These are phyloP conservation scores for Suhomyces guaymorum DNA, from an alignment of 1,139 yeast species.

Conservation along the genomic window DNA sequence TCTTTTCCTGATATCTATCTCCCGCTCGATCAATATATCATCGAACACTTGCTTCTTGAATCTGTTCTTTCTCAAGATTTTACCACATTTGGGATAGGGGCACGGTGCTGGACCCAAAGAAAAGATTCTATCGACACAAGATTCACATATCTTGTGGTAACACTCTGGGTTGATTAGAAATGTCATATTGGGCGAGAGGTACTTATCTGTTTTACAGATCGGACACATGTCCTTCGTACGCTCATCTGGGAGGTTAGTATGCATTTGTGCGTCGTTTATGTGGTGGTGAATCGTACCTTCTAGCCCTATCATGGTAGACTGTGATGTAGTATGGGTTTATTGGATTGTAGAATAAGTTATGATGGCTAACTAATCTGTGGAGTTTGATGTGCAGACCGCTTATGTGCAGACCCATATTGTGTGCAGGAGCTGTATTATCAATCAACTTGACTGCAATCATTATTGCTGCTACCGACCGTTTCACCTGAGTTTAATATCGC, in stretches of 20 bases:
- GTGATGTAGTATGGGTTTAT: too few species aligned
- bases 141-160: conserved; percentile 95
- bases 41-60: conserved; percentile 92
- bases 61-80: conserved; percentile 80
- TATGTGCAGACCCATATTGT: too few species aligned
- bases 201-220: conserved; percentile 93
- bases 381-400: too few species aligned
- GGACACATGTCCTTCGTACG: conserved; percentile 85
- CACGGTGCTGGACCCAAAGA: conserved; percentile 96
- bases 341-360: too few species aligned
- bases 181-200: conserved; percentile 89
- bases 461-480: not conserved
- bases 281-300: conserved; percentile 11
- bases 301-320: conserved; percentile 5
- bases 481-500: too few species aligned
- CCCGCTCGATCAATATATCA: conserved; percentile 85
- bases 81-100: conserved; percentile 90
- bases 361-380: too few species aligned
- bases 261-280: not conserved
- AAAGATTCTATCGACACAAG: conserved; percentile 93
- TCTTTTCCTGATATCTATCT: conserved; percentile 83
- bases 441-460: not conserved
- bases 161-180: conserved; percentile 95
- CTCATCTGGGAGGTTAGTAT: conserved; percentile 28
- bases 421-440: not conserved